phyloP scores from a whole-genome alignment of 352 stramenopile species.

The Phytophthora fragariaefolia region DNA sequence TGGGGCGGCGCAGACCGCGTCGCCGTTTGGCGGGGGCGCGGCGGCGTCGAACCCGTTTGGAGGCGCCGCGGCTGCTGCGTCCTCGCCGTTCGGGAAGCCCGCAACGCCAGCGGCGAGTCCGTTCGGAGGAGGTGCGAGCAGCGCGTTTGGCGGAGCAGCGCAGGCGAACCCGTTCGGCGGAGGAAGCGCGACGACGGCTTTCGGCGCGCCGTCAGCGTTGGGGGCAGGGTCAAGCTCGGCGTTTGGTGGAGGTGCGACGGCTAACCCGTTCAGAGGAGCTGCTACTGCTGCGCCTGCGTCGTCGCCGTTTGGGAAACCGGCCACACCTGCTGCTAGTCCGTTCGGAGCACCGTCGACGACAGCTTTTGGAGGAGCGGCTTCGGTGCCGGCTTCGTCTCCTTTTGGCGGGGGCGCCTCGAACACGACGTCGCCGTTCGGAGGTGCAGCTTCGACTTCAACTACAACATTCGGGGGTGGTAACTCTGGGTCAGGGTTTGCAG shows the following conservation, averaged over 20 bases:
- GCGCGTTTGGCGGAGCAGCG: slow-evolving; percentile 31
- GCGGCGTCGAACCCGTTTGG: slow-evolving; percentile 31
- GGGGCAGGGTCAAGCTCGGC: slow-evolving; percentile 19
- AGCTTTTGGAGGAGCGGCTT: slow-evolving; percentile 35
- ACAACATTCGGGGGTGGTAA: slow-evolving; percentile 22
- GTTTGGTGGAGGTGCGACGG: slow-evolving; percentile 24
- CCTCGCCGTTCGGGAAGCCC: slow-evolving; percentile 31
- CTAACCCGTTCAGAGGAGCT: slow-evolving; percentile 35
- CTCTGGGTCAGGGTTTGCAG: slow-evolving; percentile 10
- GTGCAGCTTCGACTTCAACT: slow-evolving; percentile 2
- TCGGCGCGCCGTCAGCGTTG: slow-evolving; percentile 35
- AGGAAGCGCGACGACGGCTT: slow-evolving; percentile 29
- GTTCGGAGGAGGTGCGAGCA: slow-evolving; percentile 36
- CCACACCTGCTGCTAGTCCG: slow-evolving; percentile 33
- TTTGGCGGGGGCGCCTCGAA: slow-evolving; percentile 28
- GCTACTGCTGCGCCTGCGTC: slow-evolving; percentile 27
- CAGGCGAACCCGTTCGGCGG: slow-evolving; percentile 43
- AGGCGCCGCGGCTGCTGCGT: slow-evolving; percentile 4
- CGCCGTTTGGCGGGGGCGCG: slow-evolving; percentile 33
- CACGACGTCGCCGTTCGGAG: slow-evolving; percentile 36
- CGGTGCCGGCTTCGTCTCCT: slow-evolving; percentile 25
- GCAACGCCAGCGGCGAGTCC: slow-evolving; percentile 30
- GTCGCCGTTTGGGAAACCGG: slow-evolving; percentile 37
- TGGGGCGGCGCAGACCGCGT: slow-evolving; percentile 15
- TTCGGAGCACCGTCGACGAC: slow-evolving; percentile 38